Conservation (phyloP, 225 moss, liverwort and hornwort species). For the Polytrichum commune region DNA sequence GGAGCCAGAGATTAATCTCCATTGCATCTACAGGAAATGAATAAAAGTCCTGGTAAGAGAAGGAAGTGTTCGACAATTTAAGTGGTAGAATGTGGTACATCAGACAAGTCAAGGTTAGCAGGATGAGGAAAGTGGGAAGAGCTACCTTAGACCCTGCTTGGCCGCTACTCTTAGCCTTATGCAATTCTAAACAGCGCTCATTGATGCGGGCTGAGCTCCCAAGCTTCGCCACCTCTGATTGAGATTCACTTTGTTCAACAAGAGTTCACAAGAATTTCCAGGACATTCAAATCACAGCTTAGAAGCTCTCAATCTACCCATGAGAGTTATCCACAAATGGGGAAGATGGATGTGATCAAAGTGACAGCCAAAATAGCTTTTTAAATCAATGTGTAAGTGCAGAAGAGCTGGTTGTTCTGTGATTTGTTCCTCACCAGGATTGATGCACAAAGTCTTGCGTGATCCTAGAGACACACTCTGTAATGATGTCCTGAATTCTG, state of each 20-base stretch:
- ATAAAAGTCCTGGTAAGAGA: no score
- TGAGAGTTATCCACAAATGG: no score
- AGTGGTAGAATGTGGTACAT: no score
- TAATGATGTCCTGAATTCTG: constrained; percentile 69
- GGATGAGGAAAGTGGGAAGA: constrained; percentile 3
- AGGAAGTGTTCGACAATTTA: no score
- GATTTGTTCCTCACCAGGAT: constrained; percentile 57
- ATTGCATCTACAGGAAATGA: no score
- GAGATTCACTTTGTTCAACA: neutral
- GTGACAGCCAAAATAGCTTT: no score
- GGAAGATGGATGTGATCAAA: no score
- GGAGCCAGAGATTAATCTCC: no score
- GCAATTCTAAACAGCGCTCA: constrained; percentile 92
- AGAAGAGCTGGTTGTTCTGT: no score
- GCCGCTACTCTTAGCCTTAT: constrained; percentile 55
- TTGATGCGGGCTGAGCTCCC: constrained; percentile 83
- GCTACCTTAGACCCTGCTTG: constrained; percentile 56
- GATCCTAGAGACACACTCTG: constrained; percentile 80
- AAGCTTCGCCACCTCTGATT: constrained; percentile 78
- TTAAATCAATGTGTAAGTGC: no score
- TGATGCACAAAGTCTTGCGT: constrained; percentile 87
- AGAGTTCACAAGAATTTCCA: neutral
- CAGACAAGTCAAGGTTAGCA: neutral
- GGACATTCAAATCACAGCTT: neutral
- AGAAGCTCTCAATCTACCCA: no score